Evolutionary conservation across 1,284 basidiomycete species (phyloP).

Genomic region (Naganishia cerealis): DNA sequence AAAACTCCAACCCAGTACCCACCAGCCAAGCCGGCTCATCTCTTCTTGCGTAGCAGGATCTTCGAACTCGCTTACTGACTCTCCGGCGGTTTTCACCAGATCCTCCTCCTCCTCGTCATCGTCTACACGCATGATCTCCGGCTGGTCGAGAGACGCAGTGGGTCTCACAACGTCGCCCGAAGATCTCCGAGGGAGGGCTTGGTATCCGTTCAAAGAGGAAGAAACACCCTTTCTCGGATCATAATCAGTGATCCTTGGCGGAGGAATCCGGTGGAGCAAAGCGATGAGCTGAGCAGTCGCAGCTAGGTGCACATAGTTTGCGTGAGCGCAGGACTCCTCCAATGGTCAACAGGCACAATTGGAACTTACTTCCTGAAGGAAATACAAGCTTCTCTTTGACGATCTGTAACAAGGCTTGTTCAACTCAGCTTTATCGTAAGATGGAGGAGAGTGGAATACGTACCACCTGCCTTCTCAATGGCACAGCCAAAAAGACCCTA

Average conservation of each 20-base stretch:
- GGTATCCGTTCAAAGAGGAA: slow-evolving; percentile 5
- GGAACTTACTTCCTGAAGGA: slow-evolving; percentile 70
- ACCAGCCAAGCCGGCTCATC: slow-evolving; percentile 68
- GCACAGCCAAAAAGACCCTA: slow-evolving; percentile 86
- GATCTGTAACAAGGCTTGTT: slow-evolving; percentile 60
- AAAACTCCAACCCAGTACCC: slow-evolving; percentile 72
- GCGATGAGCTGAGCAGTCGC: slow-evolving; percentile 93
- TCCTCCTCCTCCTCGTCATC: slow-evolving; percentile 21
- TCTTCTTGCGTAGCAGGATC: slow-evolving; percentile 43
- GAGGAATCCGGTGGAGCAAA: slow-evolving; percentile 66
- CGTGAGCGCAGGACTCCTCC: background rate
- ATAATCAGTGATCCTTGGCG: slow-evolving; percentile 23
- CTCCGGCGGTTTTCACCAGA: background rate
- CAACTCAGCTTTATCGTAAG: background rate
- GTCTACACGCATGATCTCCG: background rate
- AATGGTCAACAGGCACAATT: background rate
- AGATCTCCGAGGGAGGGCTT: slow-evolving; percentile 1
- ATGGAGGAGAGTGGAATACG: slow-evolving; percentile 42
- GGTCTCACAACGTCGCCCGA: slow-evolving; percentile 10
- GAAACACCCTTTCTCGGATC: background rate
- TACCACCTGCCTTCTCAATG: slow-evolving; percentile 87
- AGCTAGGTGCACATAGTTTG: slow-evolving; percentile 47
- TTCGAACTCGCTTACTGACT: slow-evolving; percentile 29
- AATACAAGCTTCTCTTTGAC: slow-evolving; percentile 90
- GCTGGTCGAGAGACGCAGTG: slow-evolving; percentile 36